Evolutionary conservation across 164 flowering plant genomes (phyloP), one percentile per base, ranked within the genome.

Genomic region (Liriodendron chinense): DNA sequence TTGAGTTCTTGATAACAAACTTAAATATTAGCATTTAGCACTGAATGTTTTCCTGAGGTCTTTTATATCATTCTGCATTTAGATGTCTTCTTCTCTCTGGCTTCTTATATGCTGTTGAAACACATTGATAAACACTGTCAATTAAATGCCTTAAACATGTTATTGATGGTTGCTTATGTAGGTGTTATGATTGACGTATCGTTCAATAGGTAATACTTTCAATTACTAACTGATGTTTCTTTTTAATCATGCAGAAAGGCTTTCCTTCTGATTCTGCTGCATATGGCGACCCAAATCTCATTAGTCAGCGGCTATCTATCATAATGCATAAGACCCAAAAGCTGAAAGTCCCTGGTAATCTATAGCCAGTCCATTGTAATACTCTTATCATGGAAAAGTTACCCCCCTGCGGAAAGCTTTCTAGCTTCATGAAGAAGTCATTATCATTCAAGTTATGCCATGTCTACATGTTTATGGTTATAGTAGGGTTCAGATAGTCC

Each of bases 201-300:
- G 16, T 66, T 66, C 18, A 2, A 1, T 10, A 53, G 18, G 59
- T 2, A 10, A 53, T 53, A 47, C 47, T 66, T 25, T 66, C 24
- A 18, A 25, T 53, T 16, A 2, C 64, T 22, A 74, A 71, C 68
- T 25, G 9, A 10, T 74, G 57, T 62, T 23, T 53, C 69, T 75
- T 64, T 50, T 83, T 78, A 61, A 75, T 69, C 80, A 49, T 85
- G 87, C 99, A 92, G 99, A 91, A 86, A 87, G 98, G 98, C 63
- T 84, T 86, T 74, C 91, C 97, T 65, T 79, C 86, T 82, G 98
- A 93, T 85, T 81, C 89, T 80, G 92, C 96, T 71, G 83, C 92
- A 43, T 92, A 93, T 80, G 81, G 78, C 76, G 98, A 96, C 82
- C 98, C 98, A 75, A 88, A 87, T 82, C 75, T 78, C 80, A 85